phyloP scores from a whole-genome alignment of 345 rosid species.

The Ricinus communis region DNA sequence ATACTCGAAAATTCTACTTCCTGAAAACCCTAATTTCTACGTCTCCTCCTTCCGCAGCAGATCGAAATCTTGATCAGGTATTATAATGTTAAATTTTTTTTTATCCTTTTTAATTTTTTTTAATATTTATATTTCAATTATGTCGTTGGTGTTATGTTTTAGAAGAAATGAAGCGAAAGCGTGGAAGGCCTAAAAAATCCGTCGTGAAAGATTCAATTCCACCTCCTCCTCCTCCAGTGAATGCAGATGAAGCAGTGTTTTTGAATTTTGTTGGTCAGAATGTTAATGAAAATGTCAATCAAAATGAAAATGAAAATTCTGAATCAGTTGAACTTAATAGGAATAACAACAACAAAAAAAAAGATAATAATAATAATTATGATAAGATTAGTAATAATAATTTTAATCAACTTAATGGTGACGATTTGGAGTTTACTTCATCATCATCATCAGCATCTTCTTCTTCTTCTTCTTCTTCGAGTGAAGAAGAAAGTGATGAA shows the following conservation, averaged over 20 bases:
- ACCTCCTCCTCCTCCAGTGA: not conserved
- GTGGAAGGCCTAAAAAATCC: constrained; percentile 15
- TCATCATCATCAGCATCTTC: constrained; percentile 12
- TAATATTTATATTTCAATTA: not conserved
- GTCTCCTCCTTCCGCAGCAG: not conserved
- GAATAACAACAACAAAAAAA: too few relatives aligned
- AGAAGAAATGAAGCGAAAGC: constrained; percentile 19
- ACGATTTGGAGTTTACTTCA: not conserved
- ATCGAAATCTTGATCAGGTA: not conserved
- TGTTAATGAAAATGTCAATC: not conserved
- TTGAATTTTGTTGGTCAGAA: constrained; percentile 27
- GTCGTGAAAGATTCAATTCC: not conserved
- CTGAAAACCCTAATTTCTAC: not conserved
- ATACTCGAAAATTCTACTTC: too few relatives aligned
- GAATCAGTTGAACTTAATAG: not conserved
- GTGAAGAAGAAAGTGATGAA: not conserved
- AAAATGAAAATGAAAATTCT: not conserved
- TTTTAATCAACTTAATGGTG: not conserved
- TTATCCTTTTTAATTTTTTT: too few relatives aligned
- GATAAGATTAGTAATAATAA: not conserved
- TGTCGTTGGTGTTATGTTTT: not conserved
- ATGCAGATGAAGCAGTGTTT: constrained; percentile 9
- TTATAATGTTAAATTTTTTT: not conserved
- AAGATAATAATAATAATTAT: too few relatives aligned
- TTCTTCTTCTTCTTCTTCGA: constrained; percentile 10